Base-by-base conservation (phyloP, 2,329 filamentous ascomycete species). In the Alternaria brassicicola region DNA sequence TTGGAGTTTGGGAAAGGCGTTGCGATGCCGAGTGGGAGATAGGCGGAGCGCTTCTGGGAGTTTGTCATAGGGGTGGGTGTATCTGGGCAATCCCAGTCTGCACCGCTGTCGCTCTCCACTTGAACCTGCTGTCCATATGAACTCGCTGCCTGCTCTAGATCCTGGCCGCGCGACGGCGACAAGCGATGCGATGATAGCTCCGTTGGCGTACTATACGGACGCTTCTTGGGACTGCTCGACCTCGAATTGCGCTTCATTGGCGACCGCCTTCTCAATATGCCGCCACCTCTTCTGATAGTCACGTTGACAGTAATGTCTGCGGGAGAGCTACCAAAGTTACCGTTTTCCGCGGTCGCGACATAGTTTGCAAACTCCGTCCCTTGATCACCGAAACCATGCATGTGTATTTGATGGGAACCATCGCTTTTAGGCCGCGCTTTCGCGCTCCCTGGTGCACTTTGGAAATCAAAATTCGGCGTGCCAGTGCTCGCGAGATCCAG, bases 41-140 rank as follows among this genome's bases (percentile, higher is more conserved):
- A 66, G 2, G 64, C 59, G 5, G 59, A 49, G 6, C 46, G 50
- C 21, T 62, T 59, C 30, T 70, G 67, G n/a, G 56, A 59, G 23
- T 31, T 57, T 10, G 64, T 55, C 42, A 69, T 60, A 8, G 67
- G 67, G 0, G 68, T 66, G 2, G 68, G 68, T 21, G 68, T 71
- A 9, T 67, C 64, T 9, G 67, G 68, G 3, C 55, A 55, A 2
- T 63, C 61, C 13, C 13, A 17, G 2, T 39, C 7, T 13, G 33
- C 47, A 28, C 47, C 39, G 15, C 17, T 53, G 1, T 47, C 10
- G 8, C 31, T n/a, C 1, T 56, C 30, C 3, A 39, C 15, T 33
- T 61, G 28, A 10, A 26, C n/a, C 9, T 48, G 42, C 46, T 52
- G 19, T 9, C 30, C 25, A 8, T 38, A 41, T 12, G 38, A 13